Percentiles rank a stretch among this genome's conserved stretches.
phyloP scores from a whole-genome alignment of 768 basidiomycete species.

The Naganishia kalamii region DNA sequence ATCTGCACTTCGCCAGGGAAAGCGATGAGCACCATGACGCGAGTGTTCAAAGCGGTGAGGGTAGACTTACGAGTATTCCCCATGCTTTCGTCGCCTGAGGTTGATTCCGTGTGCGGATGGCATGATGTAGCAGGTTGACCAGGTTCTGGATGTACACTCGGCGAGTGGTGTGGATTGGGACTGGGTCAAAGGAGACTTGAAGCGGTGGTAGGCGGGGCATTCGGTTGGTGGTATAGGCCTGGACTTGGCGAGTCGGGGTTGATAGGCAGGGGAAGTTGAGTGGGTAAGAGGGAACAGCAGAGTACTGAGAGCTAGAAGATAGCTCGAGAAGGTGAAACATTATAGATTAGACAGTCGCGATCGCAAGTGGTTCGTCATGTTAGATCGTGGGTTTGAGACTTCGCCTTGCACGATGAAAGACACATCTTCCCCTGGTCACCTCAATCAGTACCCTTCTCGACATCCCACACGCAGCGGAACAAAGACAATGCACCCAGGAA shows the following conservation, averaged over 20 bases:
- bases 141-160: constrained; percentile 42
- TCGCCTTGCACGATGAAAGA: background rate
- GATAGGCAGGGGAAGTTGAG: no score
- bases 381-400: background rate
- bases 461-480: background rate
- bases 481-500: background rate
- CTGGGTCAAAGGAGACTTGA: constrained; percentile 1
- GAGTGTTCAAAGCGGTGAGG: no score
- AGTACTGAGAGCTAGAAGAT: no score
- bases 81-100: constrained; percentile 37
- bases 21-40: background rate
- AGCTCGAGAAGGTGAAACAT: constrained; percentile 2
- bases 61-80: constrained; percentile 40
- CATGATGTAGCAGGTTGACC: constrained; percentile 35
- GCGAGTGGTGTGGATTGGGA: constrained; percentile 21
- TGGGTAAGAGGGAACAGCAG: no score
- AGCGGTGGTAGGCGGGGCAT: constrained; percentile 3
- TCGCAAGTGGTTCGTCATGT: background rate
- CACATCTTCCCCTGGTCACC: no score
- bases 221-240: no score
- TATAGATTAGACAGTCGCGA: constrained; percentile 4
- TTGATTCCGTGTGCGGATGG: constrained; percentile 34
- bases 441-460: no score
- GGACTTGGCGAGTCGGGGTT: no score
- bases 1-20: constrained; percentile 32